Evolutionary conservation across 2,329 filamentous ascomycete species (phyloP), one percentile per base, ranked within the genome.

Genomic region (Cladosporium austrohemisphaericum): DNA sequence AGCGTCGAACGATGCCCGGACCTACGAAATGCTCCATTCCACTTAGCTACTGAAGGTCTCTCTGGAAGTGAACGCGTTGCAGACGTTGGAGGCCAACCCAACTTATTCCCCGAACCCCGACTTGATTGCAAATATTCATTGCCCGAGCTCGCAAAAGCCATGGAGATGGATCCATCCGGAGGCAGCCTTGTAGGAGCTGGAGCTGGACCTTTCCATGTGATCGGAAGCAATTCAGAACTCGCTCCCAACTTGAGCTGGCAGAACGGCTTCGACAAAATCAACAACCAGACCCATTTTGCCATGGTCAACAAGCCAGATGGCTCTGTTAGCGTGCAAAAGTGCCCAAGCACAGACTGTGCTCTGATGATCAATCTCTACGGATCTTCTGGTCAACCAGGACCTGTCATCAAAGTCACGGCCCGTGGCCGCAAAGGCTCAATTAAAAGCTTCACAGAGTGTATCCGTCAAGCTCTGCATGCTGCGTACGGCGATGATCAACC

Each of bases 261-360:
- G 33, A 51, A 47, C 2, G 36, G 48, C 4, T 63, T 57, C 36
- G 51, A 57, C 0, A 49, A 57, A 16, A 45, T 60, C 26, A 37
- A 53, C 10, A 64, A 64, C 25, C 41, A 53, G 40, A 61, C 61
- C 2, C 56, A 55, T 26, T 59, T 55, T 33, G 68, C 74, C 13
- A 71, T 64, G n/a, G 64, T 70, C 13, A 71, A 75, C 38, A 70
- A 72, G 32, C 60, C 71, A 57, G 58, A 64, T 59, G 33, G 50
- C 2, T 46, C 52, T 4, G 38, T 54, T 7, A 19, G 16, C 8
- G 47, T 43, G 11, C 13, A 31, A 4, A 50, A 29, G 18, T 59
- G 60, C 23, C 57, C 57, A 2, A 60, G 55, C 14, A 54, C 55
- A 0, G 58, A 63, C 32, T 64, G 60, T 31, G 61, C 61, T 3